Base-by-base conservation (phyloP, 176 grass and related monocot species). In the Zoysia japonica region DNA sequence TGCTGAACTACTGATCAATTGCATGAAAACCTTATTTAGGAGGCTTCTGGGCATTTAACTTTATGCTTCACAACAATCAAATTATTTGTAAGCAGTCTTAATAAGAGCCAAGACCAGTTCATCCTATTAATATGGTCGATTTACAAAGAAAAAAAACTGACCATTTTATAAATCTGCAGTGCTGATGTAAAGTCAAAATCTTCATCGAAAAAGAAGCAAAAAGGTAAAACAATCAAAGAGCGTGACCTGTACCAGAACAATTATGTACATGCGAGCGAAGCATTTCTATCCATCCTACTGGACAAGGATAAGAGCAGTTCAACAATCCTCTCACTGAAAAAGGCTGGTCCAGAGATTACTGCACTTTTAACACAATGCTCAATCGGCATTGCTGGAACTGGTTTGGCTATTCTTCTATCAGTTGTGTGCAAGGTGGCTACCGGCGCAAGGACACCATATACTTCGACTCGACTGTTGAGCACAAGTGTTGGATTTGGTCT, bases 321-420 rank as follows among this genome's bases (percentile, higher is more conserved):
- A 4, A 65, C 81, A 69, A 63, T 89, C 49, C 67, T 84, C 70
- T 95, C 84, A 17, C 56, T 95, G 61, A 95, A 82, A 89, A 99
- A 91, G 76, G 88, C 82, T 78, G 86, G 86, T 11, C 83, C 86
- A 1, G 88, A 99, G 74, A 84, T 99, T 56, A 72, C 48, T 71
- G 81, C 93, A 62, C 77, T 99, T 64, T 87, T 99, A 45, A 95
- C 83, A 7, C 86, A 94, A 61, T 89, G 93, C 50, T 99, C 96
- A 11, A 89, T 93, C 20, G 92, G 88, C 16, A 89, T 99, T 75
- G 96, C 96, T 69, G 96, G 96, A 71, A 86, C 90, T 53, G 92
- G 96, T 52, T 83, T 99, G 67, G 92, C 96, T 64, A 73, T 99
- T 84, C 86, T 99, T 70, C 75, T 95, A 13, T 93, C 96, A 20